These are phyloP conservation scores for Apiotrichum gamsii DNA, from an alignment of 1,284 basidiomycete species.

Conservation along the genomic window DNA sequence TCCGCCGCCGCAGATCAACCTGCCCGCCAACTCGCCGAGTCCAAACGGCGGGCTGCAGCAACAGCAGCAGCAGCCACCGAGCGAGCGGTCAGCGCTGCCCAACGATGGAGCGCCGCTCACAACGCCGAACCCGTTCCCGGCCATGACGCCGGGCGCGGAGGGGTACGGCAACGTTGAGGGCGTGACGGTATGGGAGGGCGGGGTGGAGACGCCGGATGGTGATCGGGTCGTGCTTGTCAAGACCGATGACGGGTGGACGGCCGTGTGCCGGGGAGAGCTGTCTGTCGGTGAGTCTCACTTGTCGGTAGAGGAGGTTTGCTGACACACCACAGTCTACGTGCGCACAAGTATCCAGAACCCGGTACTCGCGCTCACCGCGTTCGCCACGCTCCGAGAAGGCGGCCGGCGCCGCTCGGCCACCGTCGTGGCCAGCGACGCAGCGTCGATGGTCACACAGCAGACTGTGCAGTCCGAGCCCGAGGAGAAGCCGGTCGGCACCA, in stretches of 20 bases:
- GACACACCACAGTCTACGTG: constrained; percentile 52
- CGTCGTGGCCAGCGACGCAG: constrained; percentile 19
- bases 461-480: constrained; percentile 14
- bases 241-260: constrained; percentile 62
- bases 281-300: constrained; percentile 61
- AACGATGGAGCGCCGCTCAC: not conserved
- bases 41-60: too few relatives aligned
- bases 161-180: constrained; percentile 71
- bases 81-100: not conserved
- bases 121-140: constrained; percentile 24
- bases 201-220: constrained; percentile 30
- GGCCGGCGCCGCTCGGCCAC: constrained; percentile 12
- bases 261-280: constrained; percentile 65
- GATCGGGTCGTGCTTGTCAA: constrained; percentile 50
- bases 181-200: constrained; percentile 55
- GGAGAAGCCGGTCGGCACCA: constrained; percentile 17
- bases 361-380: constrained; percentile 70
- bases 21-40: too few relatives aligned
- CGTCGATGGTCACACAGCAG: constrained; percentile 22
- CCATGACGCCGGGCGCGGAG: constrained; percentile 60
- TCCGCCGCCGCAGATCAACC: too few relatives aligned
- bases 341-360: constrained; percentile 65
- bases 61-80: too few relatives aligned
- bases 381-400: constrained; percentile 59
- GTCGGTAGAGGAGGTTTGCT: too few relatives aligned